Percentiles rank a stretch among this genome's conserved stretches.
Evolutionary conservation across 1,284 basidiomycete genomes (phyloP).

Genomic region (Gymnopus androsaceus): DNA sequence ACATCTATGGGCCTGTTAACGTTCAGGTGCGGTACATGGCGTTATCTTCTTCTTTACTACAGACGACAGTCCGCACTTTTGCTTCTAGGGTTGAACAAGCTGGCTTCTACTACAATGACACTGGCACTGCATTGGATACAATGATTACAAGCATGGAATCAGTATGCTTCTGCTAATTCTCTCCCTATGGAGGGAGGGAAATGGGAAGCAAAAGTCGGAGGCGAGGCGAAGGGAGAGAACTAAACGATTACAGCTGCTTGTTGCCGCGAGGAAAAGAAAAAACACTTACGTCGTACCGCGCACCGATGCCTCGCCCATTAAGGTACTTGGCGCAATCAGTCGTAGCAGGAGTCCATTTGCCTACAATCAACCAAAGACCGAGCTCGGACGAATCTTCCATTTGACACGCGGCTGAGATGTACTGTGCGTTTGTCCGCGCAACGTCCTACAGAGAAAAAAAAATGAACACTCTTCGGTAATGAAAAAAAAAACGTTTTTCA

Average conservation of each 20-base stretch:
- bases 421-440: conserved; percentile 53
- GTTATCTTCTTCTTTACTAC: conserved; percentile 23
- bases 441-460: conserved; percentile 43
- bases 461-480: neutral
- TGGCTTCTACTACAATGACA: neutral
- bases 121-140: neutral
- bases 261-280: neutral
- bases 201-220: too few relatives aligned
- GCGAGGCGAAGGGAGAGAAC: neutral
- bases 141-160: too few relatives aligned
- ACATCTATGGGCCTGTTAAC: conserved; percentile 22
- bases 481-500: conserved; percentile 11
- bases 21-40: conserved; percentile 22
- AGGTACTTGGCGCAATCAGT: conserved; percentile 87
- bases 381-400: conserved; percentile 50
- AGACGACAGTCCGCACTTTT: conserved; percentile 8
- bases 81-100: neutral
- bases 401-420: conserved; percentile 70
- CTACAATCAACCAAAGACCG: conserved; percentile 75
- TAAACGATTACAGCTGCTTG: too few relatives aligned
- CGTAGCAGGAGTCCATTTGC: conserved; percentile 83
- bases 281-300: conserved; percentile 69
- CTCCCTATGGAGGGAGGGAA: too few relatives aligned
- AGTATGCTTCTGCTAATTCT: too few relatives aligned
- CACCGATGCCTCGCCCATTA: conserved; percentile 69